Base-by-base conservation (phyloP, 768 basidiomycete species). In the Boletus rubropictus region DNA sequence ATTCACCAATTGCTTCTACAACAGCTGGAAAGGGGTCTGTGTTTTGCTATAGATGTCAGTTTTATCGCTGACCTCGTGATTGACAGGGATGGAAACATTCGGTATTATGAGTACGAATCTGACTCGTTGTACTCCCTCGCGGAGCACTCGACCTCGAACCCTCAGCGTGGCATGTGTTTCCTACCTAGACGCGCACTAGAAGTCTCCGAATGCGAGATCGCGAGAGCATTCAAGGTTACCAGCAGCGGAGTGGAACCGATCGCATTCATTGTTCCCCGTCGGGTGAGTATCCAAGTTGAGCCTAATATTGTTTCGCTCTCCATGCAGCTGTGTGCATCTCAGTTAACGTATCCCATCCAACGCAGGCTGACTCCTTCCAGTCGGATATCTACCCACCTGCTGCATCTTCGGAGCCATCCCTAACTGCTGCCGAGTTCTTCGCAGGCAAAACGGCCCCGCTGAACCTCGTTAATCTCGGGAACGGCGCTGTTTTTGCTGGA, bases 161-260 rank as follows among this genome's bases (percentile, higher is more conserved):
- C 95, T 24, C 95, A 98, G 67, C 89, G 94, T 42, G 96, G 96
- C 11, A 89, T 98, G 82, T 90, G 88, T 64, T 93, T 98, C 84
- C 77, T 96, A 35, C 96, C 96, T 11, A 81, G 94, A 29, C 87
- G 93, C 39, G 84, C 89, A 0, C 79, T 98, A 59, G 91, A 79
- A 62, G 86, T 96, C 20, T 70, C 77, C 31, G 91, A 97, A 43
- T 95, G 93, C 65, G 96, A 98, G 66, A 96, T 98, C 55, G 94
- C 91, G 2, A 78, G 92, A 24, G 91, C 88, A 1, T 97, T 89
- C 78, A 99, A 98, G 68, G 77, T 95, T 17, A 74, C 80, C 14
- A 81, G 78, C 3, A 69, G 68, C 18, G 73, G 74, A 28, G 79
- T 99, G 48, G 94, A 98, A 64, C 89, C 95, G 15, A 86, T 99